Conservation (phyloP, 2,329 filamentous ascomycete species). For the Penicillium occitanis region DNA sequence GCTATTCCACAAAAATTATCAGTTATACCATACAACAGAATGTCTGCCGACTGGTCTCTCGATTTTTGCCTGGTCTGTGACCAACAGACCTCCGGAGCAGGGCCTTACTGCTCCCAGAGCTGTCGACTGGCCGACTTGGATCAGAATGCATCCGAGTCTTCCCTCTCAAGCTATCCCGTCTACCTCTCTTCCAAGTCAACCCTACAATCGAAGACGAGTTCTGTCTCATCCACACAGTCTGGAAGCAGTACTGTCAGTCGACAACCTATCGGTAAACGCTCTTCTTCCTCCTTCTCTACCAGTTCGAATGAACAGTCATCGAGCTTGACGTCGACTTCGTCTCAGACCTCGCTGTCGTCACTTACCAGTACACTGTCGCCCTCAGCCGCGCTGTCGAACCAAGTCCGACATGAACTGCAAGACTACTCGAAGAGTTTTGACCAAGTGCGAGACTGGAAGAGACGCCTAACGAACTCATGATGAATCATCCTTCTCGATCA, state of each 20-base stretch:
- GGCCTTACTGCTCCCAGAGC: conserved; percentile 87
- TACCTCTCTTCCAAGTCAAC: conserved; percentile 21
- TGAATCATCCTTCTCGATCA: neutral
- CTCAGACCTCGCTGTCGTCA: conserved; percentile 80
- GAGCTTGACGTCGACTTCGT: conserved; percentile 62
- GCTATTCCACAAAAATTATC: neutral
- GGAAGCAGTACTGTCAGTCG: conserved; percentile 16
- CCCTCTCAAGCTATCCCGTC: conserved; percentile 23
- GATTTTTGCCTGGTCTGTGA: conserved; percentile 95
- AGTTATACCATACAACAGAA: conserved; percentile 20
- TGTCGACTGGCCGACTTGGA: conserved; percentile 88
- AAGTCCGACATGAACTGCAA: conserved; percentile 74
- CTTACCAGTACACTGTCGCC: conserved; percentile 63
- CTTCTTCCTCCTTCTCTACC: conserved; percentile 9
- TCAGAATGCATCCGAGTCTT: conserved; percentile 58
- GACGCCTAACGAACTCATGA: conserved; percentile 38
- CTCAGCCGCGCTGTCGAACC: conserved; percentile 62
- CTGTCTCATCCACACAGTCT: neutral
- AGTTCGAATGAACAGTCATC: conserved; percentile 9
- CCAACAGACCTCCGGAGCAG: conserved; percentile 71
- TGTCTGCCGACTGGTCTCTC: conserved; percentile 67
- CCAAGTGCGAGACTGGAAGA: conserved; percentile 61
- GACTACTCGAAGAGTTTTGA: conserved; percentile 89
- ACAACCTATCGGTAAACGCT: conserved; percentile 26
- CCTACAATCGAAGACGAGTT: conserved; percentile 20